These are phyloP conservation scores for Fusarium buxicola DNA, from an alignment of 2,329 filamentous ascomycete genomes.

Conservation along the genomic window DNA sequence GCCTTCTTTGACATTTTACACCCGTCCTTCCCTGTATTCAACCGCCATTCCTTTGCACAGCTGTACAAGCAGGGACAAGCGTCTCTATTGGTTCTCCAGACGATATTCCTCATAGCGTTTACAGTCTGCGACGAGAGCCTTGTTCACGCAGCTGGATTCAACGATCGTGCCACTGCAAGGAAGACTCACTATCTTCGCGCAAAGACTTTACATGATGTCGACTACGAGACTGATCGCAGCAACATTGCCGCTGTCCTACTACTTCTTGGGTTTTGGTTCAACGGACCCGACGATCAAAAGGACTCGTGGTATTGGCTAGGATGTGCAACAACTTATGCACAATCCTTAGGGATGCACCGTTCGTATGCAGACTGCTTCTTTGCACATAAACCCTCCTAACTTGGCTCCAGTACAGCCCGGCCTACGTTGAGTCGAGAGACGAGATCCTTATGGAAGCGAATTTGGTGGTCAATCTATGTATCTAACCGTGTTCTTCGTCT, in stretches of 20 bases:
- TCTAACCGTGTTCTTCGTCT: accelerated
- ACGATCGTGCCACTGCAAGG: slow-evolving; percentile 24
- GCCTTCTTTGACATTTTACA: slow-evolving; percentile 24
- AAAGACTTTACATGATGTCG: slow-evolving; percentile 29
- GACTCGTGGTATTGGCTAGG: slow-evolving; percentile 39
- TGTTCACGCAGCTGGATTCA: slow-evolving; percentile 20
- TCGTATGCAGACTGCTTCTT: background rate
- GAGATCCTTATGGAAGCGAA: slow-evolving; percentile 23
- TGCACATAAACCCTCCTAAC: accelerated
- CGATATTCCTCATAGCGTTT: slow-evolving; percentile 21
- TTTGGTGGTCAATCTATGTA: slow-evolving; percentile 42
- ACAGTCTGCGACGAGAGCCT: slow-evolving; percentile 26
- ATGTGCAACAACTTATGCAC: slow-evolving; percentile 30
- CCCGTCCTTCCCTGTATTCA: slow-evolving; percentile 25
- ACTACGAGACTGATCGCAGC: slow-evolving; percentile 25
- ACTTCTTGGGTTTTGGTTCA: slow-evolving; percentile 39
- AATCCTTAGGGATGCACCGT: slow-evolving; percentile 34
- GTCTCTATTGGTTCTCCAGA: slow-evolving; percentile 17
- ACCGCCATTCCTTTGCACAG: slow-evolving; percentile 6
- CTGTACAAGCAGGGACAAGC: slow-evolving; percentile 7
- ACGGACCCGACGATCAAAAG: slow-evolving; percentile 36
- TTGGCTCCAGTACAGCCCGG: accelerated
- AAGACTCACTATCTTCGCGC: slow-evolving; percentile 33
- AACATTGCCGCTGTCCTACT: slow-evolving; percentile 14
- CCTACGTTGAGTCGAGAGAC: background rate